phyloP scores from a whole-genome alignment of 495 filamentous ascomycete genomes.

The Lophiostoma macrostomum region DNA sequence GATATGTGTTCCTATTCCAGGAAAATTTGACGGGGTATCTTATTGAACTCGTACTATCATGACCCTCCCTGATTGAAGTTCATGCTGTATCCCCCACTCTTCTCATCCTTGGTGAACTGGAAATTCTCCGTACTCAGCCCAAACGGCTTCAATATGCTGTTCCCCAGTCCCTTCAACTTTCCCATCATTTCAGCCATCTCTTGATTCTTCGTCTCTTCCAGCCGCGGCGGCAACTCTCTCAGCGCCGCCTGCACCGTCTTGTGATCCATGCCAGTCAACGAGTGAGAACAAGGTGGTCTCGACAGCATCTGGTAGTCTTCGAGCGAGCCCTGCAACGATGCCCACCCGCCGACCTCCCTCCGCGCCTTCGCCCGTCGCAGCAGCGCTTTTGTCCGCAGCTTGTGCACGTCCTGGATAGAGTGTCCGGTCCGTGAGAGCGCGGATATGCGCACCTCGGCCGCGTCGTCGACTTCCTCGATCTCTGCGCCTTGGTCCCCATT shows the following conservation, averaged over 20 bases:
- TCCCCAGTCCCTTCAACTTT: conserved; percentile 90
- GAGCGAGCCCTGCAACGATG: conserved; percentile 72
- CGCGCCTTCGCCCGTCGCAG: conserved; percentile 78
- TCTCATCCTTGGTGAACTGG: conserved; percentile 85
- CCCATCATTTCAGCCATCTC: conserved; percentile 96
- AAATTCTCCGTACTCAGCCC: conserved; percentile 91
- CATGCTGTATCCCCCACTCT: conserved; percentile 88
- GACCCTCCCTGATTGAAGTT: conserved; percentile 71
- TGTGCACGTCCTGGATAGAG: conserved; percentile 58
- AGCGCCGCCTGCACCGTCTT: conserved; percentile 65
- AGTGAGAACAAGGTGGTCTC: conserved; percentile 40
- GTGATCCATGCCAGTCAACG: conserved; percentile 59
- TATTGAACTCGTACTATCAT: no score
- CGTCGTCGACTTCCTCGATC: conserved; percentile 53
- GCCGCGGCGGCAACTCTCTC: conserved; percentile 57
- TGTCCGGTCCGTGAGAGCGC: conserved; percentile 39
- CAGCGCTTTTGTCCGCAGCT: conserved; percentile 79
- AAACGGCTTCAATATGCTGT: conserved; percentile 89
- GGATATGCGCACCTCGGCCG: conserved; percentile 37
- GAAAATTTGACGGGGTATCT: no score
- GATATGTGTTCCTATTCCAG: no score
- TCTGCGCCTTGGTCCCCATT: conserved; percentile 19
- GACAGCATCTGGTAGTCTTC: conserved; percentile 50
- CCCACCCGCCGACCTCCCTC: conserved; percentile 71
- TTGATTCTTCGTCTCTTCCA: conserved; percentile 72